A percentile compares a stretch with the other conserved stretches of the same genome.
Conservation (phyloP, 78 protist genomes). For the Emiliania huxleyi region DNA sequence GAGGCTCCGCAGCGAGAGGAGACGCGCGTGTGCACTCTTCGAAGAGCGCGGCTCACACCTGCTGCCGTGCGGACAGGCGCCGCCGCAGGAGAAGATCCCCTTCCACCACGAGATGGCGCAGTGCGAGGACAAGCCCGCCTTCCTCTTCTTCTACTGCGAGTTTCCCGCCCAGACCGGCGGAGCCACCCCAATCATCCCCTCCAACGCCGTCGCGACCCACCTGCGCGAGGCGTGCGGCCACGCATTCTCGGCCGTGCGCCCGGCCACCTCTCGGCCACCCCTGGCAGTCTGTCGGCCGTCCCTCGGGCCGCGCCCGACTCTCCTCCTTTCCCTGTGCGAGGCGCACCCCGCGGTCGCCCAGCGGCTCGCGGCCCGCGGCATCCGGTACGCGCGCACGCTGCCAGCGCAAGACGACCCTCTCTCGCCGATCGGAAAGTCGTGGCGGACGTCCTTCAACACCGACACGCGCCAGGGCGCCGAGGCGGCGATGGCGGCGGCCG, state of each 20-base stretch:
- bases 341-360: neutral
- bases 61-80: too few species aligned
- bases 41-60: too few species aligned
- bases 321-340: neutral
- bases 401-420: neutral
- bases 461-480: neutral
- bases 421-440: neutral
- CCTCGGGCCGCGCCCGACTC: too few species aligned
- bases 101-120: constrained; percentile 27
- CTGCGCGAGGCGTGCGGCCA: neutral
- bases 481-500: neutral
- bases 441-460: neutral
- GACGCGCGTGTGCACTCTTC: too few species aligned
- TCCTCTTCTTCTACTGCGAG: neutral
- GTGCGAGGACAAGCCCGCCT: neutral
- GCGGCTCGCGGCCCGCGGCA: neutral
- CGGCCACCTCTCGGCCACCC: too few species aligned
- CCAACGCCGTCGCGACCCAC: neutral
- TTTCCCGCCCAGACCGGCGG: neutral
- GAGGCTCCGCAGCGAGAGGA: too few species aligned
- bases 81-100: neutral
- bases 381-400: neutral
- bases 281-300: too few species aligned
- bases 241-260: too few species aligned
- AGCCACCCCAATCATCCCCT: neutral